Percentiles rank a stretch among this genome's conserved stretches.
phyloP scores from a whole-genome alignment of 179 eudicot genomes.

The Silene vulgaris region DNA sequence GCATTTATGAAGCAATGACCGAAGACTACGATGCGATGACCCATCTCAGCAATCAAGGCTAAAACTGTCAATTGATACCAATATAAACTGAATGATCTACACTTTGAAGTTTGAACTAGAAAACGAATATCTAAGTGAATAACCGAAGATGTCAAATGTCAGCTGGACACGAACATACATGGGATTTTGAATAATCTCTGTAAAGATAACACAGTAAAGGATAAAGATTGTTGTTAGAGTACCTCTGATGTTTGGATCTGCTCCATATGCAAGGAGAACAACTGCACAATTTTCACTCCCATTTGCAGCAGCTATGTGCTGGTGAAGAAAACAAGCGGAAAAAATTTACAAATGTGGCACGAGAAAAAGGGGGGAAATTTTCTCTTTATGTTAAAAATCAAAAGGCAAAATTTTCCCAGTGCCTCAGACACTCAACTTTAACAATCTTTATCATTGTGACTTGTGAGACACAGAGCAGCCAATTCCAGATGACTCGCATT shows the following conservation, averaged over 20 bases:
- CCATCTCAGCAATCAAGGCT: neutral
- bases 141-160: neutral
- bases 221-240: conserved; percentile 1
- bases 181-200: neutral
- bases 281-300: conserved; percentile 52
- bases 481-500: neutral
- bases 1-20: neutral
- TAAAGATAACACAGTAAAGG: neutral
- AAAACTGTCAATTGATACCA: neutral
- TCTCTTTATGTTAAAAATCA: neutral
- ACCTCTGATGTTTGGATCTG: conserved; percentile 72
- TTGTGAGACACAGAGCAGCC: neutral
- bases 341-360: neutral
- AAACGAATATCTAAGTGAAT: neutral
- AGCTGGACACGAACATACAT: neutral
- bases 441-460: neutral
- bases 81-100: neutral
- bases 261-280: conserved; percentile 58
- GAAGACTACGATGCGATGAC: neutral
- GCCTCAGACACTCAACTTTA: neutral
- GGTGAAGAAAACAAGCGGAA: conserved; percentile 12
- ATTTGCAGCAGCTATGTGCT: conserved; percentile 64
- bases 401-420: neutral
- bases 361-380: neutral
- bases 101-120: neutral